phyloP scores from a whole-genome alignment of 1,139 yeast genomes.

The Spathaspora sp. region DNA sequence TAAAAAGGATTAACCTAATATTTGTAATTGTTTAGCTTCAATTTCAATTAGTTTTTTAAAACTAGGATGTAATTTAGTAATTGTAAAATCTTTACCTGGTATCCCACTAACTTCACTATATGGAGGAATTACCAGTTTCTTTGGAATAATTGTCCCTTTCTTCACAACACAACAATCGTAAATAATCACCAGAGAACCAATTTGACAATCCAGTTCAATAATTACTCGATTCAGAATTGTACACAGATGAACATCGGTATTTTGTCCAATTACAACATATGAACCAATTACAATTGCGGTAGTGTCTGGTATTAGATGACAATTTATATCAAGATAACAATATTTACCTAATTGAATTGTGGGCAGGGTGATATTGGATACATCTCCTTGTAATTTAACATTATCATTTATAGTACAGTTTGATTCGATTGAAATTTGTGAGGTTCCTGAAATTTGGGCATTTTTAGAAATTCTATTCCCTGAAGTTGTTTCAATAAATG shows the following conservation, averaged over 20 bases:
- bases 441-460: constrained; percentile 33
- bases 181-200: constrained; percentile 49
- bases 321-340: constrained; percentile 36
- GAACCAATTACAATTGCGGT: constrained; percentile 50
- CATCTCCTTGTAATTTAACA: constrained; percentile 41
- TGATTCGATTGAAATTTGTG: constrained; percentile 29
- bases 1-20: constrained; percentile 22
- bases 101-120: constrained; percentile 48
- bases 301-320: constrained; percentile 29
- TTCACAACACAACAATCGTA: constrained; percentile 63
- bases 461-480: constrained; percentile 49
- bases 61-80: constrained; percentile 36
- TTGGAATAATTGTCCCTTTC: constrained; percentile 51
- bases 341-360: constrained; percentile 55
- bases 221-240: constrained; percentile 58
- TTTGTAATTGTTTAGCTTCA: constrained; percentile 37
- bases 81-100: constrained; percentile 31
- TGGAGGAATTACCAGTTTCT: constrained; percentile 59
- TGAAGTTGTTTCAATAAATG: constrained; percentile 37
- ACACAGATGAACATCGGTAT: constrained; percentile 41
- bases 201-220: constrained; percentile 42
- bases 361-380: constrained; percentile 19
- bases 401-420: constrained; percentile 29
- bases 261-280: constrained; percentile 52
- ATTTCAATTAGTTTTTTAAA: constrained; percentile 43